phyloP scores from a whole-genome alignment of 306 rosid species.

The Crotalaria pallida region DNA sequence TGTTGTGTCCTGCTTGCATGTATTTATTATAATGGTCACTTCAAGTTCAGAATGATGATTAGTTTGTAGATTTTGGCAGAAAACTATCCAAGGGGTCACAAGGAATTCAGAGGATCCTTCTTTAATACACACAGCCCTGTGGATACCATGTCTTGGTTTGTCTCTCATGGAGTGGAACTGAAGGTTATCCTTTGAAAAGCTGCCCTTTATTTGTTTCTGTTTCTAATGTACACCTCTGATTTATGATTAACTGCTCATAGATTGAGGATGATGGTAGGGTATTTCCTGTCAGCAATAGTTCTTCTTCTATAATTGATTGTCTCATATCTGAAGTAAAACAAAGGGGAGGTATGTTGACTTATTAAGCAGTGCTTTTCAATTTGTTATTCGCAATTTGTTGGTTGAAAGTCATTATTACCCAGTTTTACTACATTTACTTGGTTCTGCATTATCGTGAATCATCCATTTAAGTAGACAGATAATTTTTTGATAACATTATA shows the following conservation, averaged over 20 bases:
- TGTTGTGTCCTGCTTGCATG: constrained; percentile 7
- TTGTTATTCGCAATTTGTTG: background rate
- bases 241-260: constrained; percentile 34
- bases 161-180: constrained; percentile 79
- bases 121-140: constrained; percentile 60
- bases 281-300: constrained; percentile 86
- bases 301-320: constrained; percentile 79
- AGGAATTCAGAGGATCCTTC: constrained; percentile 82
- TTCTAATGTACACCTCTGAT: constrained; percentile 16
- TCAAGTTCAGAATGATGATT: constrained; percentile 26
- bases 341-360: constrained; percentile 48
- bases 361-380: background rate
- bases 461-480: background rate
- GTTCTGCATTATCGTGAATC: too few relatives aligned
- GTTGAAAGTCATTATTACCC: background rate
- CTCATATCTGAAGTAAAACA: constrained; percentile 64
- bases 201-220: constrained; percentile 15
- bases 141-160: constrained; percentile 96
- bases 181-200: constrained; percentile 63
- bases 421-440: background rate
- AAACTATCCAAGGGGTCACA: constrained; percentile 94
- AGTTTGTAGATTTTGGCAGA: constrained; percentile 72
- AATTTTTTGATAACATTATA: background rate
- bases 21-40: background rate
- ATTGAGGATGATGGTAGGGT: constrained; percentile 93